A percentile compares a stretch with the other conserved stretches of the same genome.
Evolutionary conservation across 768 basidiomycete species (phyloP).

Genomic region (Trametes cingulata): DNA sequence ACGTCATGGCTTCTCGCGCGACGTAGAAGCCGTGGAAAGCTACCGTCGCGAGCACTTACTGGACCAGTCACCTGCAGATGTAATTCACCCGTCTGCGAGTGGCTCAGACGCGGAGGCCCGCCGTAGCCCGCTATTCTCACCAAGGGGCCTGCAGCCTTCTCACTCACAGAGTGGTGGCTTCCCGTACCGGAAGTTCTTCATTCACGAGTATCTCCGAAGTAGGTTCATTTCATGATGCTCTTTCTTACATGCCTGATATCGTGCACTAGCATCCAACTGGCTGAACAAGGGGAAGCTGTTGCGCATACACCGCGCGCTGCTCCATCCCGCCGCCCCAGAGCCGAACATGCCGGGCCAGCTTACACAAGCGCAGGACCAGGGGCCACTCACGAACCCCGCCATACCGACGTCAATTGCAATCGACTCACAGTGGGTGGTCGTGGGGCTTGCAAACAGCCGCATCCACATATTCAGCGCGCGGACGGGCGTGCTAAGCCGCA

Average conservation of each 20-base stretch:
- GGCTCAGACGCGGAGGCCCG: background rate
- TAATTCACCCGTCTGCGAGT: background rate
- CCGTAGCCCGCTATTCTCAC: constrained; percentile 1
- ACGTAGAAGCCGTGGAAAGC: constrained; percentile 29
- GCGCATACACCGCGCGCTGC: constrained; percentile 57
- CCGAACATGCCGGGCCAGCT: constrained; percentile 6
- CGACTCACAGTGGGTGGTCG: constrained; percentile 81
- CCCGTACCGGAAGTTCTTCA: constrained; percentile 73
- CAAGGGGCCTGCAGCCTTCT: constrained; percentile 1
- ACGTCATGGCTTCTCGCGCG: constrained; percentile 49
- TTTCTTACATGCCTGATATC: background rate
- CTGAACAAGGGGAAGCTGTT: constrained; percentile 71
- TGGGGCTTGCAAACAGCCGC: constrained; percentile 82
- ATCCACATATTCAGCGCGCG: constrained; percentile 84
- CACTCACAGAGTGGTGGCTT: constrained; percentile 31
- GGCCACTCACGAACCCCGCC: constrained; percentile 43
- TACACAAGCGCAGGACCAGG: constrained; percentile 19
- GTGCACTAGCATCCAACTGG: constrained; percentile 74
- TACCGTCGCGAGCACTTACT: constrained; percentile 24
- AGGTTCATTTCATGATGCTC: constrained; percentile 27
- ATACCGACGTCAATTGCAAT: constrained; percentile 88
- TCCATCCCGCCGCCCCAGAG: constrained; percentile 17
- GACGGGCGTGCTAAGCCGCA: constrained; percentile 74
- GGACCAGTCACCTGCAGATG: constrained; percentile 28
- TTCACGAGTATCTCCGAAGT: constrained; percentile 72